Base-by-base conservation (phyloP, 257 asterid species). In the Plantago ovata region DNA sequence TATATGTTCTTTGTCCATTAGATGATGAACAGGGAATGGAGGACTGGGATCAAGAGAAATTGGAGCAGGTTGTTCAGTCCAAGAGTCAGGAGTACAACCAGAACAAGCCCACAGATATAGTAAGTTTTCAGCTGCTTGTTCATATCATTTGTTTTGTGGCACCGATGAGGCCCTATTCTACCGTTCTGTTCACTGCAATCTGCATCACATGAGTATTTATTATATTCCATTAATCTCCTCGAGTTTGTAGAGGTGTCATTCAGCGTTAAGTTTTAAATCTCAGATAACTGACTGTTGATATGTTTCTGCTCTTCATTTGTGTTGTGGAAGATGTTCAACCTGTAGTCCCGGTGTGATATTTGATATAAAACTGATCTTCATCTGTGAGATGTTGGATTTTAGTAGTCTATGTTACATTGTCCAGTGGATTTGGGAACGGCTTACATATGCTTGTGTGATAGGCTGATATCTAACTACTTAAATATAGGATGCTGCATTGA, bases 41-140 rank as follows among this genome's bases (percentile, higher is more conserved):
- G 55, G 97, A 93, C 40, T 93, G 98, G 98, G 98, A 90, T 73
- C 94, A 67, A 68, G 98, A 84, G 75, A 84, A 68, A 13, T 47
- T 92, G 82, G 95, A 84, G 83, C 74, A 92, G 88, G 95, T 85
- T 68, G 82, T 88, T 28, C 77, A 72, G 47, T 92, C 97, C 41
- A 92, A 82, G 80, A 92, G 94, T 76, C 65, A 80, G 14, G 98
- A 88, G 81, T 92, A 88, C 71, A 85, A 92, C 79, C 84, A 88
- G 81, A 92, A 92, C 70, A 92, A 92, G 79, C 95, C 98, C 23
- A 92, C 95, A 5, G 97, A 92, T 61, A 92, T 92, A 13, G 98
- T 92, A 79, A 77, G 90, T 52, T 5, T 63, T 69, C 23, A 33
- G 45, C 18, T 53, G 15, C 9, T 42, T 60, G 52, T 9, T 16